Base-by-base conservation (phyloP, 2,329 filamentous ascomycete species). In the Colletotrichum melonis region DNA sequence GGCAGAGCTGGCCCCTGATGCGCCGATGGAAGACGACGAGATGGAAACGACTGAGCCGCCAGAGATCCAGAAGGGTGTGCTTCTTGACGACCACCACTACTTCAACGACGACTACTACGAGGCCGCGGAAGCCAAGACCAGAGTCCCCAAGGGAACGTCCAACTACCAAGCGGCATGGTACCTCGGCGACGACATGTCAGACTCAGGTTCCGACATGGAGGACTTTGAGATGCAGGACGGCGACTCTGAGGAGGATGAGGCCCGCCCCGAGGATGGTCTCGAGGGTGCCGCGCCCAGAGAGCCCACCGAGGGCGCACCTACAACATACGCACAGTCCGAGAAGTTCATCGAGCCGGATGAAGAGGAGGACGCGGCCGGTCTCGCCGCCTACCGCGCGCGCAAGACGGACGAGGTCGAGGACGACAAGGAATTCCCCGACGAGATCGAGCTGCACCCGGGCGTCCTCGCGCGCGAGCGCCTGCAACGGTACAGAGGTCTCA, bases 31-130 rank as follows among this genome's bases (percentile, higher is more conserved):
- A 28, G 89, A 91, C 26, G 89, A 90, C 26, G 84, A 85, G 19
- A 83, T 82, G 75, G 78, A 80, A 35, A 81, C 81, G 70, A 78
- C 79, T 9, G 84, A 75, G 78, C 87, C 86, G 4, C 84, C 87
- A 26, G 82, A 82, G 62, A 81, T 83, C 78, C 92, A 92, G 80
- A 97, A 96, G 84, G 97, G 96, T 76, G 97, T 99, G 1, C 86
- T 99, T 54, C 88, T 99, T 11, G 97, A 99, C 77, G 96, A 98
- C 76, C 96, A 99, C 81, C 96, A 98, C 81, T 99, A 99, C 82
- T 99, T 98, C 80, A 96, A 98, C 56, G 95, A 97, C 59, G 93
- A 97, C 66, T 86, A 88, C 6, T 87, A 89, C 55, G 87, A 91
- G 66, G 85, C 88, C 22, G 85, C 91, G 22, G 83, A 88, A 46